Evolutionary conservation across 331 rosid genomes (phyloP).

Genomic region (Saraca asoca): DNA sequence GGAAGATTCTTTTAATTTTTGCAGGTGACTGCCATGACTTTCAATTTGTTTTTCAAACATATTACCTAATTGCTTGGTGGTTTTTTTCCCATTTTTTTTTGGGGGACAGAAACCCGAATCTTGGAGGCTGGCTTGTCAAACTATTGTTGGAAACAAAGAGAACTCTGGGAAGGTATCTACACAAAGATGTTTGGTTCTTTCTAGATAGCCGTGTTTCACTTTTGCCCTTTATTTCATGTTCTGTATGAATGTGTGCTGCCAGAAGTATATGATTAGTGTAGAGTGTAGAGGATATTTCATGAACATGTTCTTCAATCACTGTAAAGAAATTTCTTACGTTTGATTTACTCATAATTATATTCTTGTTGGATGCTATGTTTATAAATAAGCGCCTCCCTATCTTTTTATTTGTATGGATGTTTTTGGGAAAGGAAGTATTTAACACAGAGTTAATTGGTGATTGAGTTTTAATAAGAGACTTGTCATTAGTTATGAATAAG

Average conservation of each 20-base stretch:
- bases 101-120: constrained; percentile 79
- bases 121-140: constrained; percentile 97
- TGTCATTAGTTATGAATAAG: background rate
- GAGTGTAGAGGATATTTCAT: constrained; percentile 1
- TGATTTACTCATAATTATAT: background rate
- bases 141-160: constrained; percentile 90
- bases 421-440: background rate
- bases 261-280: constrained; percentile 1
- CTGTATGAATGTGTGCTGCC: background rate
- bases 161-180: constrained; percentile 80
- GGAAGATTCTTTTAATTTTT: background rate
- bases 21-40: background rate
- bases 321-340: too few relatives aligned
- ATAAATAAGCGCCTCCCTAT: background rate
- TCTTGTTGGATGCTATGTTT: constrained; percentile 9
- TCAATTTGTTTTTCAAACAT: background rate
- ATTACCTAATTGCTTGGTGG: too few relatives aligned
- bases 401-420: background rate
- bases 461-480: background rate
- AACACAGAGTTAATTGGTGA: background rate
- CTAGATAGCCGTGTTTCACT: background rate
- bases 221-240: constrained; percentile 14
- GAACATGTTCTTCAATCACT: constrained; percentile 5
- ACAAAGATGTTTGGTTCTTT: constrained; percentile 29
- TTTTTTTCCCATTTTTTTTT: background rate